Base-by-base conservation (phyloP, 164 flowering plant species). In the Dillenia turbinata region DNA sequence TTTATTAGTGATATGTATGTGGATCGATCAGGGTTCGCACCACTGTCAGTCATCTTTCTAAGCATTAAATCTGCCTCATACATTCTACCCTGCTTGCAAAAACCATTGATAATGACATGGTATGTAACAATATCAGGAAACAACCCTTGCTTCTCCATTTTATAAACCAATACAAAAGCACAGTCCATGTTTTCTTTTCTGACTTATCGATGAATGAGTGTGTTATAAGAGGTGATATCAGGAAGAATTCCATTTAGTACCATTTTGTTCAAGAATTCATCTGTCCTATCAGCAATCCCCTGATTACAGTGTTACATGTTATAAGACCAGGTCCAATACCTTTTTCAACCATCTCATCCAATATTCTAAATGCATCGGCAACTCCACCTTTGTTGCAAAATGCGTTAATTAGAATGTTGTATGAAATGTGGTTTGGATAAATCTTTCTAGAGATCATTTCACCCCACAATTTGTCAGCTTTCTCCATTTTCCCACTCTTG, bases 311-410 rank as follows among this genome's bases (percentile, higher is more conserved):
- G 62, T 92, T 89, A 56, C 77, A 92, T 66, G 82, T 86, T 47
- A 90, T 76, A 56, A 83, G 66, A 54, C 78, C 83, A 10, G 98
- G 93, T 60, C 75, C 66, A 47, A 92, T 81, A 24, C 87, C 84
- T 60, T 82, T 79, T 54, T 54, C 79, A 47, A 81, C 68, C 97
- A 93, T 93, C 64, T 88, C 90, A 75, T 87, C 88, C 97, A 97
- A 93, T 60, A 88, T 69, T 48, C 67, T 73, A 7, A 88, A 74
- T 61, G 94, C 96, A 64, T 83, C 83, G 16, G 66, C 45, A 2
- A 93, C 63, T 69, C 24, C 54, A 9, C 96, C 89, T 54, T 66
- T 69, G 60, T 62, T 82, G 59, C 90, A 90, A 56, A 74, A 81
- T 43, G 81, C 92, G 71, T 93, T 87, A 1, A 93, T 88, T 49